Conservation (phyloP, 1,284 basidiomycete species). For the Clitocybe nebularis region DNA sequence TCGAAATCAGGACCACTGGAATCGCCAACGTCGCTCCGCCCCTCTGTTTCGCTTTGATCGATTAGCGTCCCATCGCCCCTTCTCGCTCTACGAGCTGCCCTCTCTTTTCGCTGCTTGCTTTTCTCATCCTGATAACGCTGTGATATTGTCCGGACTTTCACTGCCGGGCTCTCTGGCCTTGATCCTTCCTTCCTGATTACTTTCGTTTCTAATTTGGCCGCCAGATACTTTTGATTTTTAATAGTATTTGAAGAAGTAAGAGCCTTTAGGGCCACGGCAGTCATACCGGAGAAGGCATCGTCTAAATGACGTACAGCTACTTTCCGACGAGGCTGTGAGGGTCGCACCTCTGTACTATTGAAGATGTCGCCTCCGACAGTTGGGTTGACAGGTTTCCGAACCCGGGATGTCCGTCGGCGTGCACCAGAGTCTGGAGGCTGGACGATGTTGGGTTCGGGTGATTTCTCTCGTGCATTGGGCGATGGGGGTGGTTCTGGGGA, state of each 20-base stretch:
- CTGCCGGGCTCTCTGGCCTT: constrained; percentile 75
- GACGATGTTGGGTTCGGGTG: not conserved
- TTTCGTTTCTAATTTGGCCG: constrained; percentile 56
- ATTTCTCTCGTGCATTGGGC: constrained; percentile 6
- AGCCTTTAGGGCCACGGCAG: constrained; percentile 58
- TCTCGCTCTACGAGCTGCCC: constrained; percentile 62
- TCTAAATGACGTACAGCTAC: constrained; percentile 29
- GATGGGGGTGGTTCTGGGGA: constrained; percentile 3
- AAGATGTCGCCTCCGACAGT: constrained; percentile 30
- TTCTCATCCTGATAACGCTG: constrained; percentile 73
- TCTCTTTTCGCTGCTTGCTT: constrained; percentile 52
- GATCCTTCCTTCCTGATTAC: constrained; percentile 67
- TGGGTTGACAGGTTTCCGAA: constrained; percentile 41
- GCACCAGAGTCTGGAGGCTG: constrained; percentile 3
- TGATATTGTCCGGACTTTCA: constrained; percentile 66
- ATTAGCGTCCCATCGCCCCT: constrained; percentile 35
- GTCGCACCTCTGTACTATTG: constrained; percentile 27
- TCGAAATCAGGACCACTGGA: constrained; percentile 23
- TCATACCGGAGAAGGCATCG: constrained; percentile 57
- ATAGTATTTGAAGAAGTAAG: constrained; percentile 68
- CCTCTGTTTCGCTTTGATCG: constrained; percentile 21
- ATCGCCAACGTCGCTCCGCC: constrained; percentile 26
- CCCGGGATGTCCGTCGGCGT: constrained; percentile 49
- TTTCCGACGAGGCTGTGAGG: constrained; percentile 38
- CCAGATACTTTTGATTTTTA: constrained; percentile 63